phyloP scores from a whole-genome alignment of 2,329 filamentous ascomycete genomes.

The Metarhizium anisopliae region DNA sequence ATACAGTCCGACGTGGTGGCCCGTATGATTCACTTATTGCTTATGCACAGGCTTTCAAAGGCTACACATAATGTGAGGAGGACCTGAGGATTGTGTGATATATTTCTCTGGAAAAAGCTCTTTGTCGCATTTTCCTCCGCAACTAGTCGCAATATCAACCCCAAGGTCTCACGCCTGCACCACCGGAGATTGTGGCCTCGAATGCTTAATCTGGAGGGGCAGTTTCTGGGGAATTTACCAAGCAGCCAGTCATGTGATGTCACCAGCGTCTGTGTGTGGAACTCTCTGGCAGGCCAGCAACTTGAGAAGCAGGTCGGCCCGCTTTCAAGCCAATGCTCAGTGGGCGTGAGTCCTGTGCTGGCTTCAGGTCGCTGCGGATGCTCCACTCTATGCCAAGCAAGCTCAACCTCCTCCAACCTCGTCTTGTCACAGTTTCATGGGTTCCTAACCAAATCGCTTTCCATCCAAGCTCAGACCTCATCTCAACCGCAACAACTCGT shows the following conservation, averaged over 20 bases:
- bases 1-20: too few relatives aligned
- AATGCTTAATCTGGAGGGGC: neutral
- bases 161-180: too few relatives aligned
- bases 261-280: slow-evolving; percentile 10
- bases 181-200: neutral
- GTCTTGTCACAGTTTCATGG: slow-evolving; percentile 12
- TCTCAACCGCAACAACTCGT: neutral
- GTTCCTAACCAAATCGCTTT: slow-evolving; percentile 9
- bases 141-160: too few relatives aligned
- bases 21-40: too few relatives aligned
- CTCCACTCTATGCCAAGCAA: slow-evolving; percentile 28
- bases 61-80: too few relatives aligned
- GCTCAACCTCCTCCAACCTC: slow-evolving; percentile 30
- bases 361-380: slow-evolving; percentile 7
- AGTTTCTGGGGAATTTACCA: neutral
- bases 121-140: too few relatives aligned
- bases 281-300: too few relatives aligned
- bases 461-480: too few relatives aligned
- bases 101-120: too few relatives aligned
- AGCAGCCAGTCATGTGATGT: slow-evolving; percentile 30
- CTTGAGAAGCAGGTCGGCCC: too few relatives aligned
- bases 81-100: too few relatives aligned
- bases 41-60: too few relatives aligned
- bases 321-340: neutral
- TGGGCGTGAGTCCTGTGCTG: slow-evolving; percentile 14